Percentiles rank a stretch among this genome's conserved stretches.
phyloP scores from a whole-genome alignment of 2,329 filamentous ascomycete species.

The Phaeosphaeriaceae sp. region DNA sequence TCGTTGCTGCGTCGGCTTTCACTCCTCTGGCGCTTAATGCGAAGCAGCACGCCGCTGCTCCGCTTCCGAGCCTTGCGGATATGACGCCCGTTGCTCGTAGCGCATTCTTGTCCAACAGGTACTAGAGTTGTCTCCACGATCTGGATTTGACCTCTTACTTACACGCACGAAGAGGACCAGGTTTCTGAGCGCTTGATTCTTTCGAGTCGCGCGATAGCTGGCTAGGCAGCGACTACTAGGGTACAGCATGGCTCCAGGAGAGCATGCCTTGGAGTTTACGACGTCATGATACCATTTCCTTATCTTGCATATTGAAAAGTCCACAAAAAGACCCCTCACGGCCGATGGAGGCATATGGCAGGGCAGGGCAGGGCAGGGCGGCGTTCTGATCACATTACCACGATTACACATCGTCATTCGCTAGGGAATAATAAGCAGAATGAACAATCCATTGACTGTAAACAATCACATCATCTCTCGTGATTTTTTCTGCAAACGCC shows the following conservation, averaged over 20 bases:
- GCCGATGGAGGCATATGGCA: slow-evolving; percentile 14
- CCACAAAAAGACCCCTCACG: slow-evolving; percentile 26
- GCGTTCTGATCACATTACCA: slow-evolving; percentile 3
- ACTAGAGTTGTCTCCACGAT: slow-evolving; percentile 17
- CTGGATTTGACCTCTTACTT: neutral
- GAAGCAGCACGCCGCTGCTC: slow-evolving; percentile 36
- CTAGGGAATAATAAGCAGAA: neutral
- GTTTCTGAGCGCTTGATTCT: neutral
- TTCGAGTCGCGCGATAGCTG: slow-evolving; percentile 2
- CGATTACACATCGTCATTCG: neutral
- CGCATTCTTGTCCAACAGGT: slow-evolving; percentile 42
- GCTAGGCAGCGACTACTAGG: slow-evolving; percentile 5
- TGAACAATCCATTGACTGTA: neutral
- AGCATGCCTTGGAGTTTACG: slow-evolving; percentile 16
- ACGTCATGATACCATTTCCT: slow-evolving; percentile 28
- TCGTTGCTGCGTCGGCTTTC: slow-evolving; percentile 34
- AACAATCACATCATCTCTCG: neutral
- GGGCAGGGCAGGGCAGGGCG: slow-evolving; percentile 8
- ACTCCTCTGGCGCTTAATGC: slow-evolving; percentile 45
- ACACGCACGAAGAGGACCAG: slow-evolving; percentile 4
- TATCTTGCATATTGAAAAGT: slow-evolving; percentile 20
- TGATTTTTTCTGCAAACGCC: neutral
- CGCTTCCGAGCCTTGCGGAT: slow-evolving; percentile 27
- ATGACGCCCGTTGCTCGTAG: slow-evolving; percentile 30
- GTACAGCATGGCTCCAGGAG: neutral